Evolutionary conservation across 768 basidiomycete species (phyloP), one percentile per base, ranked within the genome.

Genomic region (Mycena galopus): DNA sequence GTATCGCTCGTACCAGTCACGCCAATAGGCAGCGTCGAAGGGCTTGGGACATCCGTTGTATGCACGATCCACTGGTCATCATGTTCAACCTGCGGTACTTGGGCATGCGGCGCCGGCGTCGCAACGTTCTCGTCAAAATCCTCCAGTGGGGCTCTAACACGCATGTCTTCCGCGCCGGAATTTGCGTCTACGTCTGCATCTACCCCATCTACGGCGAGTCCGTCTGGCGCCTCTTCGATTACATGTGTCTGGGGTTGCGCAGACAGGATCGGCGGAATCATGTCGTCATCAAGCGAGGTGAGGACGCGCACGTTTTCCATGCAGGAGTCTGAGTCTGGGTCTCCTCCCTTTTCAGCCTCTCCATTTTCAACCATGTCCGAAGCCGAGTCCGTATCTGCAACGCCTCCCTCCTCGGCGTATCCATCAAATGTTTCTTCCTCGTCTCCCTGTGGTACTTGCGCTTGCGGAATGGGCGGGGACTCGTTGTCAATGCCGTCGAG

Each of bases 81-180:
- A 61, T 61, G 59, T 61, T 32, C 59, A 21, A 47, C 61, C n/a
- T 61, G 39, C 59, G 59, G 61, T 16, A 47, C 61, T 63, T 51
- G 29, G 27, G 44, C 61, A 12, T 42, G 27, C 47, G 47, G 47
- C 21, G 21, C 21, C 8, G 47, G 47, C 61, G 61, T 63, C 44
- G 61, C 42, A 25, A n/a, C n/a, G 8, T 39, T 35, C 35, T 60
- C 58, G 33, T 60, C 58, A 8, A 30, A 39, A n/a, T 39, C 21
- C 4, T 60, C 58, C 33, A 39, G 58, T 19, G 25, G 58, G 58
- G 58, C 37, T 37, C 35, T 37, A 37, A 60, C 32, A 33, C n/a
- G 58, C 35, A 60, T 33, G 58, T 60, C 58, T 37, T 60, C 35
- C 58, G 35, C 37, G 35, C 58, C 58, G 2, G 58, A 35, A 37